Base-by-base conservation (phyloP, 2,329 filamentous ascomycete genomes). In the Alternaria ventricosa region DNA sequence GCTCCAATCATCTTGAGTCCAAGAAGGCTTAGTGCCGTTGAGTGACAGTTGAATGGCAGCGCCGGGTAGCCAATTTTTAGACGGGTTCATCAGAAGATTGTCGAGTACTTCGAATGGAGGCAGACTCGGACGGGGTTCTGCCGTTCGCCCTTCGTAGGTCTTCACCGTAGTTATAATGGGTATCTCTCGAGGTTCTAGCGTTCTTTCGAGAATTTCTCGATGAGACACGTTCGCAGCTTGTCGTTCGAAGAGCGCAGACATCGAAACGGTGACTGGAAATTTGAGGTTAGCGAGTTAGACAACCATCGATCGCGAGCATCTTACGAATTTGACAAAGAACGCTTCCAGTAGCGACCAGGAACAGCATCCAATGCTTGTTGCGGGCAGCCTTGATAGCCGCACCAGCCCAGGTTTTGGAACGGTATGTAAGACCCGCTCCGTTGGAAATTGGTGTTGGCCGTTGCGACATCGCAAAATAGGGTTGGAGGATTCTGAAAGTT, bases 231-330 rank as follows among this genome's bases (percentile, higher is more conserved):
- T 63, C 11, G 46, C 44, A 7, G 54, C 11, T 57, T 60, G 27
- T 36, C 59, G 55, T 55, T 71, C 69, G 46, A 73, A 70, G 4
- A 73, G 45, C 11, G 67, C 71, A 0, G 66, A 70, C 69, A 71
- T 73, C 10, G 69, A 70, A 7, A 71, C 66, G 8, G 68, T 69
- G 13, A 70, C 49, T 18, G 25, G 33, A 8, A 36, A 36, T 9
- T 36, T 36, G 33, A 36, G 7, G 33, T 36, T 7, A 36, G 33
- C 33, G 7, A 36, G 33, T 7, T 36, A 36, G 33, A 36, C 8
- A 15, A 36, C 33, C 33, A 36, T 36, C 33, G 33, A 36, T 36
- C 33, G 7, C 7, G 33, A 36, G 0, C 8, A 5, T 36, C 33
- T 36, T 53, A 36, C n/a, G 56, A 6, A 72, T 47, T 54, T 71